These are phyloP conservation scores for Candida ipomoeae DNA, from an alignment of 805 yeast species.

Conservation along the genomic window DNA sequence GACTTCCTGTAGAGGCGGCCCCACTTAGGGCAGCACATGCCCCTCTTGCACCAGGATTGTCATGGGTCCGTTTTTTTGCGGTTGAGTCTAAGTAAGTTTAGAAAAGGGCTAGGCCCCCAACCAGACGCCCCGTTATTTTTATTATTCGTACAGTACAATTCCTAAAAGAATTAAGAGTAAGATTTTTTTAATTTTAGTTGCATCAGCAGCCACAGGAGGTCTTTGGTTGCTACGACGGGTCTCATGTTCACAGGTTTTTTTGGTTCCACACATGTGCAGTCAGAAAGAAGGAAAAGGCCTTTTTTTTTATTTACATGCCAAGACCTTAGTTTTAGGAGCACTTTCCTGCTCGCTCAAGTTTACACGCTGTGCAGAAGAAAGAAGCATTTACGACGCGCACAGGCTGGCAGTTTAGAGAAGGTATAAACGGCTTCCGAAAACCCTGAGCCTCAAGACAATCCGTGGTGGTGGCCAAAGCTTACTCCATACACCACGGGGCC, in stretches of 20 bases:
- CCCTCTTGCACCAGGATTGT: too few species aligned
- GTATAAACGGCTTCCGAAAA: conserved; percentile 1
- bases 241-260: background rate
- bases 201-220: too few species aligned
- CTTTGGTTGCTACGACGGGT: background rate
- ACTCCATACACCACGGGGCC: background rate
- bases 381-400: conserved; percentile 4
- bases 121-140: background rate
- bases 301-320: background rate
- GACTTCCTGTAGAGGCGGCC: too few species aligned
- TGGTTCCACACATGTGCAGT: background rate
- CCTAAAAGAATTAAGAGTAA: background rate
- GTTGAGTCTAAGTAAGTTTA: background rate
- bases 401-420: background rate
- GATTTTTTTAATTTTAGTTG: too few species aligned
- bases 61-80: too few species aligned
- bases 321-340: background rate
- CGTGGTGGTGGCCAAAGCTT: background rate
- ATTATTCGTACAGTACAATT: background rate
- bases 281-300: background rate
- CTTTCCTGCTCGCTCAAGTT: background rate
- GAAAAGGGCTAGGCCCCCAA: background rate
- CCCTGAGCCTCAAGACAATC: background rate
- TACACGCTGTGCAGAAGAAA: background rate
- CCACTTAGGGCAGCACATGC: too few species aligned